phyloP scores from a whole-genome alignment of 371 early-diverging fungal genomes.

The Coemansia sp. region DNA sequence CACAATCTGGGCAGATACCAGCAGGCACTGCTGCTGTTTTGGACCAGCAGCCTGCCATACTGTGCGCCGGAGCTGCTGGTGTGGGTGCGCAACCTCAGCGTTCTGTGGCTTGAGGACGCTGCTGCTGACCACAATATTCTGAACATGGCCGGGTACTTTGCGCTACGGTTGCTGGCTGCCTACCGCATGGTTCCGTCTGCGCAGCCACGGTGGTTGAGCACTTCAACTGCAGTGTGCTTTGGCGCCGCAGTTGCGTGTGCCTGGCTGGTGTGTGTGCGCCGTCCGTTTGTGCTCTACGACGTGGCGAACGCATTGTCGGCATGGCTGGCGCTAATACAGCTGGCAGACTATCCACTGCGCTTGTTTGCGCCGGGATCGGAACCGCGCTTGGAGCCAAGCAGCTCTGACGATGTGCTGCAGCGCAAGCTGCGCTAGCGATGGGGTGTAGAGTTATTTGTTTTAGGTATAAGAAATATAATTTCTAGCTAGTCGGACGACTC shows the following conservation, averaged over 20 bases:
- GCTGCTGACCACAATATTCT: slow-evolving; percentile 48
- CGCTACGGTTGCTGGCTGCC: slow-evolving; percentile 34
- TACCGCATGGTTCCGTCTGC: slow-evolving; percentile 22
- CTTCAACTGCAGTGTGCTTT: slow-evolving; percentile 18
- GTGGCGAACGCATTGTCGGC: slow-evolving; percentile 37
- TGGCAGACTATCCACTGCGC: slow-evolving; percentile 16
- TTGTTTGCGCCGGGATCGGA: background rate
- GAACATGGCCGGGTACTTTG: slow-evolving; percentile 48
- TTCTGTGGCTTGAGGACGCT: slow-evolving; percentile 52
- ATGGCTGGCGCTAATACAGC: slow-evolving; percentile 43
- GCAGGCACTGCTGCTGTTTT: slow-evolving; percentile 45
- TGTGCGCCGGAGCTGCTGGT: slow-evolving; percentile 51
- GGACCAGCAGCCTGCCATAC: slow-evolving; percentile 52
- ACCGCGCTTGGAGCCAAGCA: no score
- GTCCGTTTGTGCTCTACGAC: slow-evolving; percentile 36
- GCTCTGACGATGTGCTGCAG: background rate
- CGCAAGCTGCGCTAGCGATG: slow-evolving; percentile 29
- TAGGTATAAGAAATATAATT: background rate
- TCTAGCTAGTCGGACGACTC: background rate
- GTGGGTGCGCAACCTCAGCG: slow-evolving; percentile 52
- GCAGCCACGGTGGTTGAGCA: slow-evolving; percentile 9
- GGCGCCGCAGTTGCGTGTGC: slow-evolving; percentile 15
- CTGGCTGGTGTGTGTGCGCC: slow-evolving; percentile 35
- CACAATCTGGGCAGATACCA: slow-evolving; percentile 42
- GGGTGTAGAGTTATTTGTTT: background rate